Evolutionary conservation across 805 yeast genomes (phyloP).

Genomic region (Metschnikowia picachoensis): DNA sequence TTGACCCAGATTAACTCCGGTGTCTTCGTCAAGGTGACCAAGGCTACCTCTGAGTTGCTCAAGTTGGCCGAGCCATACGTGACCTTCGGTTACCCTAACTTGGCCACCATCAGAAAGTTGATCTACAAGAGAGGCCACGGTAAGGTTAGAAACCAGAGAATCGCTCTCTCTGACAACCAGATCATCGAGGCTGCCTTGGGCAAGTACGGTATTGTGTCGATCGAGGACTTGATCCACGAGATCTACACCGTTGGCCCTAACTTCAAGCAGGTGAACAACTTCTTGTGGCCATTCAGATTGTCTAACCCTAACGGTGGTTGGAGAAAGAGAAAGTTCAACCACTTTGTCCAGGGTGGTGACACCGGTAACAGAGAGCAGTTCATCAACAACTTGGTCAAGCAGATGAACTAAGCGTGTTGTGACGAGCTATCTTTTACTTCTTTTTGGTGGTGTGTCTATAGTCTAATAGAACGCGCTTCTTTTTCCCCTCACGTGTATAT

Average conservation of each 20-base stretch:
- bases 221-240: constrained; percentile 95
- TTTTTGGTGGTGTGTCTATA: constrained; percentile 9
- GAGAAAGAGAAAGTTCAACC: constrained; percentile 97
- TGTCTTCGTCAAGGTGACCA: constrained; percentile 92
- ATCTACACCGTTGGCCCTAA: constrained; percentile 95
- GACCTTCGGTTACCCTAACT: constrained; percentile 96
- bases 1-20: constrained; percentile 92
- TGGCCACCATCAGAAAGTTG: constrained; percentile 87
- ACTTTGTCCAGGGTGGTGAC: constrained; percentile 97
- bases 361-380: constrained; percentile 96
- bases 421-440: not conserved
- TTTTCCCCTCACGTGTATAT: constrained; percentile 3
- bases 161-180: constrained; percentile 81
- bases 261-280: constrained; percentile 98
- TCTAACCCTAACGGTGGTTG: constrained; percentile 97
- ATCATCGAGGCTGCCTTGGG: constrained; percentile 86
- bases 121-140: constrained; percentile 98
- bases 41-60: constrained; percentile 90
- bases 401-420: constrained; percentile 68
- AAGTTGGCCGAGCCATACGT: constrained; percentile 94
- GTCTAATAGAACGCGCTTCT: constrained; percentile 11
- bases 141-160: constrained; percentile 95
- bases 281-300: constrained; percentile 96
- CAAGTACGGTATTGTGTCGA: constrained; percentile 85
- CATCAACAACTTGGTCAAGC: constrained; percentile 91